Base-by-base conservation (phyloP, 2,329 filamentous ascomycete genomes). In the Sclerotinia borealis region DNA sequence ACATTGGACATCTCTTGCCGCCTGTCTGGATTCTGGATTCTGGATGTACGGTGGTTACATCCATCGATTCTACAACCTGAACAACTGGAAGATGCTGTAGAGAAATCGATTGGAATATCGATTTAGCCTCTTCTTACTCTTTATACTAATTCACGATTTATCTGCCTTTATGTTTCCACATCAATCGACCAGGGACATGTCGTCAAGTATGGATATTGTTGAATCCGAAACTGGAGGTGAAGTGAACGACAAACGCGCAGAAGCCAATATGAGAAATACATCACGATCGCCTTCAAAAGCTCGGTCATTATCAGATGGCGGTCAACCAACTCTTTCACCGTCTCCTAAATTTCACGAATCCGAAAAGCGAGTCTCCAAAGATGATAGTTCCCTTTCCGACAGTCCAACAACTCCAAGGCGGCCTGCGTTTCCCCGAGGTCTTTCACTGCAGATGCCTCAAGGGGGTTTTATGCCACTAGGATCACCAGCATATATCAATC, bases 321-420 rank as follows among this genome's bases (percentile, higher is more conserved):
- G 66, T 48, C 61, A 58, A 34, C 69, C 70, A 61, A 60, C 65
- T 13, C 64, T 73, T 43, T 73, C 72, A 47, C 72, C 73, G 59
- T 72, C 72, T 64, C 72, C 72, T 11, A 74, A 73, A 64, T 74
- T 74, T 59, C 65, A 69, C 61, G 73, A 75, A 54, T 68, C 72
- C 43, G 70, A 70, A 36, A 72, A 73, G 63, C 67, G 66, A 15
- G 68, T 65, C 31, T 71, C 67, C 27, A 71, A 76, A 69, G 72
- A 74, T 70, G 69, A 72, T 66, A 74, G 71, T 67, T 68, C 75
- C 49, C 71, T 72, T 54, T 68, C 65, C 61, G 72, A 72, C 15
- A 75, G 76, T 39, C 88, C 89, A n/a, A 83, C 83, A 54, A 96
- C 91, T 9, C 91, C 92, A n/a, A 83, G 86, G 64, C 83, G 89